Evolutionary conservation across 208 protist species (phyloP).

Genomic region (Trypanosoma rangeli): DNA sequence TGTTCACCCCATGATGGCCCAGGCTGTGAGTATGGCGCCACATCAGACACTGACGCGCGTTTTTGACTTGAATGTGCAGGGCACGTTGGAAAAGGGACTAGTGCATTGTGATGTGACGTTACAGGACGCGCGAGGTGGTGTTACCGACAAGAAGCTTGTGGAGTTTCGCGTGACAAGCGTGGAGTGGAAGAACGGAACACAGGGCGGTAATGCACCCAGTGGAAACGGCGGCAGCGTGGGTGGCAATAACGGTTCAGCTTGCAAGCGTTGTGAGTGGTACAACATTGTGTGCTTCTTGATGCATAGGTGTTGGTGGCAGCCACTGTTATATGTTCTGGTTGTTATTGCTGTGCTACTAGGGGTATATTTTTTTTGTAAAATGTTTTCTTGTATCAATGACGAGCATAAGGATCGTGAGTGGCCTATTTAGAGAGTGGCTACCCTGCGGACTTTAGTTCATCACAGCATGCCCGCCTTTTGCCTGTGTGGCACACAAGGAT

Average conservation of each 20-base stretch:
- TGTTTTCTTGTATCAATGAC: not conserved
- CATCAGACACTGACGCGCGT: conserved; percentile 17
- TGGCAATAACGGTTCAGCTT: conserved; percentile 29
- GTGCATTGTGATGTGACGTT: conserved; percentile 53
- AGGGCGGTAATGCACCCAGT: conserved; percentile 42
- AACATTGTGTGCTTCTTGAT: conserved; percentile 27
- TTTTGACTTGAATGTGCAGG: conserved; percentile 59
- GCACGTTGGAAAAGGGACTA: conserved; percentile 10
- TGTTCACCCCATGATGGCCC: conserved; percentile 63
- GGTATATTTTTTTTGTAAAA: not conserved
- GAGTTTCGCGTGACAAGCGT: conserved; percentile 34
- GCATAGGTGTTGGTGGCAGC: conserved; percentile 25
- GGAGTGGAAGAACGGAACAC: conserved; percentile 50
- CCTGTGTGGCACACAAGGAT: no score
- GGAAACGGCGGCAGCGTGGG: conserved; percentile 41
- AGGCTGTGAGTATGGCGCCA: conserved; percentile 43
- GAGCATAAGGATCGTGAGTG: not conserved
- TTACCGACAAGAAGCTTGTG: conserved; percentile 40
- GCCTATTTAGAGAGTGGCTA: not conserved
- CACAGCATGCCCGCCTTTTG: not conserved
- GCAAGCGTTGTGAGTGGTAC: conserved; percentile 27
- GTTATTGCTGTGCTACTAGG: conserved; percentile 1
- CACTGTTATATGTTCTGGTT: conserved; percentile 18
- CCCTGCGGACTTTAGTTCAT: not conserved
- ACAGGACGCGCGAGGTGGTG: conserved; percentile 41